Evolutionary conservation across 169 alveolate genomes (phyloP).

Genomic region (Babesia bigemina): DNA sequence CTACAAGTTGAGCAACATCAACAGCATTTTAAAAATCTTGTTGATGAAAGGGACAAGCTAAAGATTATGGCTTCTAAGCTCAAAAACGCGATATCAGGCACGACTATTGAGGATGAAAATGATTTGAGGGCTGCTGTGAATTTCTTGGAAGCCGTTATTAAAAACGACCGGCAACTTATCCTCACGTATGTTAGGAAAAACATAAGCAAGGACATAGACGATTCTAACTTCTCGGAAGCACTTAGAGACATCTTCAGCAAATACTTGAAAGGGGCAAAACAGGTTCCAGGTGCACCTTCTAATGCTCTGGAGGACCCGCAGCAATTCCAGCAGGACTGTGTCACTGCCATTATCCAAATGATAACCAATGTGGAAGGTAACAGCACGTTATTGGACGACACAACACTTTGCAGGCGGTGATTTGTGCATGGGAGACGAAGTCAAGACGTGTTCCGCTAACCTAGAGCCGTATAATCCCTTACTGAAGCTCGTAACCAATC

Average conservation of each 20-base stretch:
- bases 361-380: slow-evolving; percentile 14
- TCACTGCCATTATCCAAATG: slow-evolving; percentile 27
- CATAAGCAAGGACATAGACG: slow-evolving; percentile 8
- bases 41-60: slow-evolving; percentile 18
- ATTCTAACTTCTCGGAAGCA: neutral
- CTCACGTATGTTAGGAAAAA: slow-evolving; percentile 12
- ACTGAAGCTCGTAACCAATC: slow-evolving; percentile 41
- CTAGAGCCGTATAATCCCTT: slow-evolving; percentile 44
- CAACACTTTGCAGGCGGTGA: neutral
- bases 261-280: neutral
- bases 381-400: neutral
- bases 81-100: slow-evolving; percentile 27
- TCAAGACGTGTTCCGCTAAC: neutral
- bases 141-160: slow-evolving; percentile 31
- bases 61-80: neutral
- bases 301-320: neutral
- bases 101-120: slow-evolving; percentile 1
- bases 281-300: slow-evolving; percentile 38
- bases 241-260: slow-evolving; percentile 8
- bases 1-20: neutral
- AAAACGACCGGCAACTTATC: slow-evolving; percentile 38
- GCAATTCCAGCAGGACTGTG: slow-evolving; percentile 37
- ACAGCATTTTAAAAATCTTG: neutral
- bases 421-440: neutral
- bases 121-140: slow-evolving; percentile 34